phyloP scores from a whole-genome alignment of 2,329 filamentous ascomycete genomes.

The Botrytis paeoniae region DNA sequence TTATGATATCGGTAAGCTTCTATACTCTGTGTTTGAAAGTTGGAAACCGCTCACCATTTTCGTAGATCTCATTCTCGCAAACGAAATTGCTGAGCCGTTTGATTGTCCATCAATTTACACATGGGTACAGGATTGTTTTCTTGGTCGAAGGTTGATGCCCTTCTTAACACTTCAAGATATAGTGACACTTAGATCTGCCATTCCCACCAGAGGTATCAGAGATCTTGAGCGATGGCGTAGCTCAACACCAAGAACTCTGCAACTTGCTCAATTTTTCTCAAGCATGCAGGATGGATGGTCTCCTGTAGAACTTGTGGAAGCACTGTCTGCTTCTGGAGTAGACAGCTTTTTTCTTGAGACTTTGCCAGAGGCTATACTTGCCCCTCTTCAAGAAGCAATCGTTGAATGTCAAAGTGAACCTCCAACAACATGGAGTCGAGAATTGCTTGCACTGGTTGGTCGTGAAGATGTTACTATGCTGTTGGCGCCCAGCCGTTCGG shows the following conservation, averaged over 20 bases:
- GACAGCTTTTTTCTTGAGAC: constrained; percentile 69
- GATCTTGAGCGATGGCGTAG: constrained; percentile 30
- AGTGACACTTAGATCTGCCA: constrained; percentile 37
- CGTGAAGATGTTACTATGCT: constrained; percentile 76
- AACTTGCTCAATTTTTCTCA: constrained; percentile 66
- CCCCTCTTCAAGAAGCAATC: constrained; percentile 79
- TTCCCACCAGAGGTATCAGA: constrained; percentile 22
- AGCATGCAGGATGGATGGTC: constrained; percentile 51
- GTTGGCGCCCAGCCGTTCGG: constrained; percentile 48
- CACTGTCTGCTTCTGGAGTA: constrained; percentile 69
- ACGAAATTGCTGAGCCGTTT: constrained; percentile 48
- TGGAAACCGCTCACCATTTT: background rate
- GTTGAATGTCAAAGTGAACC: constrained; percentile 80
- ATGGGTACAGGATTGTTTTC: constrained; percentile 47
- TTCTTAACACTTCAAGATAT: constrained; percentile 52
- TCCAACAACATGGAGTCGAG: constrained; percentile 69
- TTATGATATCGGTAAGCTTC: constrained; percentile 50
- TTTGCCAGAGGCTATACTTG: constrained; percentile 78
- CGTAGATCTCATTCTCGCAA: constrained; percentile 25
- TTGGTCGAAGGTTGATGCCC: constrained; percentile 35
- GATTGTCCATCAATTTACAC: constrained; percentile 57
- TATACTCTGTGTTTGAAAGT: background rate
- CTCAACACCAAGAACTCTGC: constrained; percentile 62
- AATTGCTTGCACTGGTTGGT: constrained; percentile 71
- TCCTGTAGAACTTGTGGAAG: constrained; percentile 65